Percentiles rank a stretch among this genome's conserved stretches.
Conservation (phyloP, 139 green algal species). For the Closterium sp. region DNA sequence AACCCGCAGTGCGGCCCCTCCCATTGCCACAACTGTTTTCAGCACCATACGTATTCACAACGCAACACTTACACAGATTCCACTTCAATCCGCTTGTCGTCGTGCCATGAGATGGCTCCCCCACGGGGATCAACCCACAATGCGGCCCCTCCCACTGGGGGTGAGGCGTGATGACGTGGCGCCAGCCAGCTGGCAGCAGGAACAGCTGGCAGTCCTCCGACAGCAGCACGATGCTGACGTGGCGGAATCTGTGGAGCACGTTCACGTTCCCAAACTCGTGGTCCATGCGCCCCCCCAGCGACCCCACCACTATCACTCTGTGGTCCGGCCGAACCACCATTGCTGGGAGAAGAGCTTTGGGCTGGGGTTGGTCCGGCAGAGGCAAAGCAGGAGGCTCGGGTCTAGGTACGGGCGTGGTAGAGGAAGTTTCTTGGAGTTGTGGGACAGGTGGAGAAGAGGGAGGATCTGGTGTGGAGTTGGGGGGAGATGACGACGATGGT, state of each 20-base stretch:
- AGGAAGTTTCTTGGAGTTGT: neutral
- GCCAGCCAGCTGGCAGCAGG: conserved; percentile 61
- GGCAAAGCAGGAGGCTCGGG: neutral
- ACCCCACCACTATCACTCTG: conserved; percentile 63
- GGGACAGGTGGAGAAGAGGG: neutral
- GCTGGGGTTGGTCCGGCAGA: neutral
- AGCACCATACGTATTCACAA: too few relatives aligned
- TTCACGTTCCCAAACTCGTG: conserved; percentile 85
- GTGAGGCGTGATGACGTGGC: conserved; percentile 59
- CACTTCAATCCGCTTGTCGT: conserved; percentile 76
- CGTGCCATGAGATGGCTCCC: conserved; percentile 52
- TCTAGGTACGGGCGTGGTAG: neutral
- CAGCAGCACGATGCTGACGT: conserved; percentile 75
- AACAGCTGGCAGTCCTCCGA: conserved; percentile 79
- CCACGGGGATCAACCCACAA: conserved; percentile 83
- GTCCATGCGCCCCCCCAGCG: conserved; percentile 86
- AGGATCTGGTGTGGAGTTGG: too few relatives aligned
- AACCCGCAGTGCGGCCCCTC: conserved; percentile 73
- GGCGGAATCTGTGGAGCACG: conserved; percentile 68
- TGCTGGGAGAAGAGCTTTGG: neutral
- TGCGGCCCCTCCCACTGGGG: conserved; percentile 70
- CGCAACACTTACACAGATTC: conserved; percentile 65
- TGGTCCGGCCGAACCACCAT: neutral
- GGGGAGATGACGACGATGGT: too few relatives aligned
- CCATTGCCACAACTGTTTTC: too few relatives aligned